These are phyloP conservation scores for Aspergillus mulundensis DNA, from an alignment of 495 filamentous ascomycete species.

Conservation along the genomic window DNA sequence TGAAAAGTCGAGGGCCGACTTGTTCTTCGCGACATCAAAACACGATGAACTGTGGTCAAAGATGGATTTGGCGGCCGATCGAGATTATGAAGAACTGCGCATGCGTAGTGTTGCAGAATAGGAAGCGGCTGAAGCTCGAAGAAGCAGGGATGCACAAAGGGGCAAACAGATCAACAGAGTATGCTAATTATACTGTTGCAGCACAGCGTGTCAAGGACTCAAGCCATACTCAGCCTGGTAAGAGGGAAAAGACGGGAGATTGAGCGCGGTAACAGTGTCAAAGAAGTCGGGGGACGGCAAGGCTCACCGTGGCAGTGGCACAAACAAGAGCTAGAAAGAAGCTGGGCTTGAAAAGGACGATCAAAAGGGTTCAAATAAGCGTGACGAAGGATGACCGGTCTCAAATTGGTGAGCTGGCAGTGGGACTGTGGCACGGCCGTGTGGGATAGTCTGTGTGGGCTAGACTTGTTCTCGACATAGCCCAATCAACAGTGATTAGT, in stretches of 20 bases:
- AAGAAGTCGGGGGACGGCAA: neutral
- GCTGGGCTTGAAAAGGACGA: neutral
- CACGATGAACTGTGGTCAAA: no score
- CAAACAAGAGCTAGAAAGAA: neutral
- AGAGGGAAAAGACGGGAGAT: neutral
- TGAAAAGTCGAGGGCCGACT: neutral
- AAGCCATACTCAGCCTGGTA: neutral
- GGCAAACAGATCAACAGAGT: neutral
- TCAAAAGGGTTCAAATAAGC: neutral
- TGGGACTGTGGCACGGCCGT: constrained; percentile 4
- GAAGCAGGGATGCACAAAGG: neutral
- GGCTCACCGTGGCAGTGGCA: neutral
- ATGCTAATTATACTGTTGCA: neutral
- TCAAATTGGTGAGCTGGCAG: constrained; percentile 12
- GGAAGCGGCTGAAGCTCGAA: neutral
- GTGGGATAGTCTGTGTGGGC: constrained; percentile 1
- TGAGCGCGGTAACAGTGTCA: neutral
- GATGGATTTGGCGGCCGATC: no score
- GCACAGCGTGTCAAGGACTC: neutral
- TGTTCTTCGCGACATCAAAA: neutral
- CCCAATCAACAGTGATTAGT: neutral
- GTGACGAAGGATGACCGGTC: neutral
- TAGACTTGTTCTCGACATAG: constrained; percentile 1
- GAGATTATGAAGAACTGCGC: no score
- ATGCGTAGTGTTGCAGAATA: neutral